A percentile compares a stretch with the other conserved stretches of the same genome.
Conservation (phyloP, 106 monocot species). For the Triglochin maritima region DNA sequence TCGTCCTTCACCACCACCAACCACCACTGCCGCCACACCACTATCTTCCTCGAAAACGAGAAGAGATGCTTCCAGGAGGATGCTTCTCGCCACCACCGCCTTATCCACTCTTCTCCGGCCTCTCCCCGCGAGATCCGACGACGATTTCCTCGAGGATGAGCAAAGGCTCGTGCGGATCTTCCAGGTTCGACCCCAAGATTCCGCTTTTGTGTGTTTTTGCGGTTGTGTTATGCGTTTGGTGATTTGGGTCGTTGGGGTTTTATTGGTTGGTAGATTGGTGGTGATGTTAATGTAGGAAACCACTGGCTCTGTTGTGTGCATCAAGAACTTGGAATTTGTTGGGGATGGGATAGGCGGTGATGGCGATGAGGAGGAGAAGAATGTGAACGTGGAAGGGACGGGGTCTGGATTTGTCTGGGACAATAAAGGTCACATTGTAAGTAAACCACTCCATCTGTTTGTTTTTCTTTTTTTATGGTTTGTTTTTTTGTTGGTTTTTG, state of each 20-base stretch:
- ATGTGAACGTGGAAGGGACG: conserved; percentile 55
- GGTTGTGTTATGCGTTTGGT: not conserved
- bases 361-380: conserved; percentile 8
- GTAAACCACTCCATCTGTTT: conserved; percentile 4
- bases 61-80: conserved; percentile 2
- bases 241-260: not conserved
- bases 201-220: not conserved
- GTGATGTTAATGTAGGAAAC: conserved; percentile 29
- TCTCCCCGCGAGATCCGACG: conserved; percentile 3
- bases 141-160: conserved; percentile 33
- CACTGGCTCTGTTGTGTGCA: conserved; percentile 75
- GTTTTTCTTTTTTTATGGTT: not conserved
- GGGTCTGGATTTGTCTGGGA: conserved; percentile 95
- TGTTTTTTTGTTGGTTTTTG: not conserved
- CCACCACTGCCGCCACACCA: not conserved
- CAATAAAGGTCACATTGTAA: conserved; percentile 70
- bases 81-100: conserved; percentile 13
- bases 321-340: conserved; percentile 45
- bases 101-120: conserved; percentile 2
- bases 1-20: conserved; percentile 1
- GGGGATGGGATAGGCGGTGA: not conserved
- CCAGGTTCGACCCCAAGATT: conserved; percentile 7
- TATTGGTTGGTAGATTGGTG: not conserved
- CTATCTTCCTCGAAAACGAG: not conserved
- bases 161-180: conserved; percentile 36